Evolutionary conservation across 2,329 filamentous ascomycete genomes (phyloP).

Genomic region (Aspergillus aculeatus): DNA sequence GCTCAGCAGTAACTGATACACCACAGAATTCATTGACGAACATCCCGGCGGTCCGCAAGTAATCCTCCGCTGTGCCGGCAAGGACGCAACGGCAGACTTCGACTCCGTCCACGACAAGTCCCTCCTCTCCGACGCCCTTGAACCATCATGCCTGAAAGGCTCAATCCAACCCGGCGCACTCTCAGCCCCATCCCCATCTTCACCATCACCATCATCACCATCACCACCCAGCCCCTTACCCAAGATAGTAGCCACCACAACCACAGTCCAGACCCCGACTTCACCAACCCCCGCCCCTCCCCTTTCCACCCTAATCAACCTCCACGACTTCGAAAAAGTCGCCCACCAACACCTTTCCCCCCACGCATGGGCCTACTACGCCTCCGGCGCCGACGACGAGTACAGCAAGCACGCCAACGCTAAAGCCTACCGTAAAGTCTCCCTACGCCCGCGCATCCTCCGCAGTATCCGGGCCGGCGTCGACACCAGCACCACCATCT

Average conservation of each 20-base stretch:
- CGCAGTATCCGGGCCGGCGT: constrained; percentile 37
- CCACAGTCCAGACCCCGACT: not conserved
- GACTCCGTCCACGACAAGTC: constrained; percentile 35
- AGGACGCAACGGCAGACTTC: constrained; percentile 37
- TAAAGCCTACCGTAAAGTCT: constrained; percentile 45
- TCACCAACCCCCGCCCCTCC: constrained; percentile 20
- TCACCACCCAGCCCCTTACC: not conserved
- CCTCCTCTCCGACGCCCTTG: constrained; percentile 30
- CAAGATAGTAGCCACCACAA: not conserved
- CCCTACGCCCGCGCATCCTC: constrained; percentile 49
- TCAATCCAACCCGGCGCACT: constrained; percentile 21
- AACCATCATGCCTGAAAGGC: constrained; percentile 25
- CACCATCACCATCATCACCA: not conserved
- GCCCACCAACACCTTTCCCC: constrained; percentile 30
- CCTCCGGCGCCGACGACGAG: constrained; percentile 52
- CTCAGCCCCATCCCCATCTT: not conserved
- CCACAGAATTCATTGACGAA: constrained; percentile 30
- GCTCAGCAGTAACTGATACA: not conserved
- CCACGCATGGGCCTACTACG: constrained; percentile 45
- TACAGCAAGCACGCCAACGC: constrained; percentile 47
- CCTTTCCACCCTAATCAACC: constrained; percentile 35
- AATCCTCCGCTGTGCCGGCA: constrained; percentile 35
- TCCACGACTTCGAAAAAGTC: constrained; percentile 40
- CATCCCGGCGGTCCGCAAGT: constrained; percentile 37
- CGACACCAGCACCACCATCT: constrained; percentile 35